Evolutionary conservation across 2,329 filamentous ascomycete species (phyloP).

Genomic region (Aurifilum marmelostoma): DNA sequence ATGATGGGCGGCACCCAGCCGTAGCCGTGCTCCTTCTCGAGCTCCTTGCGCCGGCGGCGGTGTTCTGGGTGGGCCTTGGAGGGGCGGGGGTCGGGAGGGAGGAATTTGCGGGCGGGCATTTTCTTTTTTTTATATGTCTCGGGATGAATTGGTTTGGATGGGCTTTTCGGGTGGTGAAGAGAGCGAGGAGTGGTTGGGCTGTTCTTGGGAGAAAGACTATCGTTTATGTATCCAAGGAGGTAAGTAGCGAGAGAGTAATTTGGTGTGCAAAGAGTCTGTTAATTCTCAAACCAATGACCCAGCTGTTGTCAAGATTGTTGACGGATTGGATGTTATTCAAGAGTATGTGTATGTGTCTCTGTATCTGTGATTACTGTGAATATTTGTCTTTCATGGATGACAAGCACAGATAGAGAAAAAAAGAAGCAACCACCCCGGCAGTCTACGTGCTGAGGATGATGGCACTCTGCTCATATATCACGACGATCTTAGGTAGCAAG

Average conservation of each 20-base stretch:
- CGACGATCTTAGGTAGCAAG: background rate
- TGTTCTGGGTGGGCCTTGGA: slow-evolving; percentile 45
- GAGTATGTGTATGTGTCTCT: no score
- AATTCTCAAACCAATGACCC: background rate
- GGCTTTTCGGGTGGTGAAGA: no score
- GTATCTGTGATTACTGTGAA: no score
- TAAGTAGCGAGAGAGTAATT: background rate
- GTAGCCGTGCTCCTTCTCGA: slow-evolving; percentile 47
- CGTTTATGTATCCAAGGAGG: background rate
- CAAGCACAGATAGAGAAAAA: background rate
- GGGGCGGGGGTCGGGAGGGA: slow-evolving; percentile 39
- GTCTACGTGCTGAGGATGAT: background rate
- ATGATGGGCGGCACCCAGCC: slow-evolving; percentile 45
- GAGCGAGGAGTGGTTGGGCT: no score
- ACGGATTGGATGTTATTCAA: no score
- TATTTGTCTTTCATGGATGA: background rate
- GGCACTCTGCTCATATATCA: background rate
- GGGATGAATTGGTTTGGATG: background rate
- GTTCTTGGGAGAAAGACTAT: background rate
- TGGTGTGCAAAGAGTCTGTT: background rate
- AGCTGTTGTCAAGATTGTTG: background rate
- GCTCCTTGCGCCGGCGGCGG: slow-evolving; percentile 41
- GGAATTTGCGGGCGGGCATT: slow-evolving; percentile 24
- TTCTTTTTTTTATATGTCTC: background rate
- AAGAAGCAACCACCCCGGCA: background rate